Percentiles rank a stretch among this genome's conserved stretches.
phyloP scores from a whole-genome alignment of 768 basidiomycete genomes.

The Termitomyces sp. region DNA sequence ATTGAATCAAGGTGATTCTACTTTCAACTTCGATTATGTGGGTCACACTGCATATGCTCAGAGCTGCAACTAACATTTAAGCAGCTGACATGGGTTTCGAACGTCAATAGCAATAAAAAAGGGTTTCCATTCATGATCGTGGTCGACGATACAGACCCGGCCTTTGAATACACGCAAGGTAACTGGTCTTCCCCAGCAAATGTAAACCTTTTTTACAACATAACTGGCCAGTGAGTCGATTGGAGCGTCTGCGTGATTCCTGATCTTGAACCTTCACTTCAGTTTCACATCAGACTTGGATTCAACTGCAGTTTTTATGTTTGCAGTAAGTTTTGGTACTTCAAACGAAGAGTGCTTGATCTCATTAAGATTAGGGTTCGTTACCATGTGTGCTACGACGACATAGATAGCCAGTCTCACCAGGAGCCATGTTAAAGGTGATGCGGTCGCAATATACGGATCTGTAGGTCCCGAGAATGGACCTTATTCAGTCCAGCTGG shows the following conservation, averaged over 20 bases:
- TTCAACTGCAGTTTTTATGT: not conserved
- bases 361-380: not conserved
- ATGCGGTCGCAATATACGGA: constrained; percentile 1
- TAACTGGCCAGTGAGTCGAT: not conserved
- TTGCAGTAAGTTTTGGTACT: not conserved
- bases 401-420: not conserved
- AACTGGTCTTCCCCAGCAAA: not conserved
- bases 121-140: not conserved
- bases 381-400: too few relatives aligned
- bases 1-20: not conserved
- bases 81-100: not conserved
- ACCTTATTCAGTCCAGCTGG: not conserved
- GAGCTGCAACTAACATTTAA: too few relatives aligned
- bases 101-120: not conserved
- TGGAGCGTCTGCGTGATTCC: not conserved
- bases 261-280: not conserved
- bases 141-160: not conserved
- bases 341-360: not conserved
- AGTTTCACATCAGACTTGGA: not conserved
- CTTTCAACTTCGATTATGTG: not conserved
- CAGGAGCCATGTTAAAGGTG: not conserved
- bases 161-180: not conserved
- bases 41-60: not conserved
- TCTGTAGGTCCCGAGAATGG: not conserved
- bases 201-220: not conserved